Evolutionary conservation across 257 asterid species (phyloP).

Genomic region (Marsdenia floribunda): DNA sequence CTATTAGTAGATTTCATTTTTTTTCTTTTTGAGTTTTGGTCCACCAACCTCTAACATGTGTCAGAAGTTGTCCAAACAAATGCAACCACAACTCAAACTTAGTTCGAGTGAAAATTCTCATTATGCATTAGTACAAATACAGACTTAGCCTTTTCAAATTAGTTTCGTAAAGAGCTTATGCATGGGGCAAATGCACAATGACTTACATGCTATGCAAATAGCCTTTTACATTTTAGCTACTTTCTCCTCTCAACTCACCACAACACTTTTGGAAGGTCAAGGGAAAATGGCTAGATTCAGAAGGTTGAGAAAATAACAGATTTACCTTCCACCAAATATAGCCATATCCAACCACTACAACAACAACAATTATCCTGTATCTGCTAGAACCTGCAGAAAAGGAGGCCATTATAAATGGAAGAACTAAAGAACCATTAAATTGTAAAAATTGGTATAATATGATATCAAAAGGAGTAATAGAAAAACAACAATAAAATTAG

Average conservation of each 20-base stretch:
- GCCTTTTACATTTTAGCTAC: neutral
- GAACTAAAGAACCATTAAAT: neutral
- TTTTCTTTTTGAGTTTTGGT: too few species aligned
- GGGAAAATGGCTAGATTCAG: neutral
- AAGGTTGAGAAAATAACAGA: neutral
- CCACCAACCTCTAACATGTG: too few species aligned
- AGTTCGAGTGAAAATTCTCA: too few species aligned
- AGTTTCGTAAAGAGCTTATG: neutral
- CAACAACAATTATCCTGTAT: conserved; percentile 58
- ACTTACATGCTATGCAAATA: neutral
- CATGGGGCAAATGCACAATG: neutral
- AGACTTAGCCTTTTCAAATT: neutral
- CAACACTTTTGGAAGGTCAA: neutral
- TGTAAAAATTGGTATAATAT: neutral
- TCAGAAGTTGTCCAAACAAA: too few species aligned
- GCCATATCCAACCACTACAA: conserved; percentile 83
- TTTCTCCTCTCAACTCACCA: neutral
- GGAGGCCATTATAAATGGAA: neutral
- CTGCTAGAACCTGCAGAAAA: conserved; percentile 63
- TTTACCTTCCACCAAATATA: conserved; percentile 98
- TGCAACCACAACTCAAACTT: too few species aligned
- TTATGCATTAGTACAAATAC: too few species aligned
- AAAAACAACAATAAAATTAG: neutral
- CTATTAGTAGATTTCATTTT: too few species aligned
- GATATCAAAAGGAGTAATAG: neutral